These are phyloP conservation scores for Agroathelia rolfsii DNA, from an alignment of 1,284 basidiomycete genomes.

Conservation along the genomic window DNA sequence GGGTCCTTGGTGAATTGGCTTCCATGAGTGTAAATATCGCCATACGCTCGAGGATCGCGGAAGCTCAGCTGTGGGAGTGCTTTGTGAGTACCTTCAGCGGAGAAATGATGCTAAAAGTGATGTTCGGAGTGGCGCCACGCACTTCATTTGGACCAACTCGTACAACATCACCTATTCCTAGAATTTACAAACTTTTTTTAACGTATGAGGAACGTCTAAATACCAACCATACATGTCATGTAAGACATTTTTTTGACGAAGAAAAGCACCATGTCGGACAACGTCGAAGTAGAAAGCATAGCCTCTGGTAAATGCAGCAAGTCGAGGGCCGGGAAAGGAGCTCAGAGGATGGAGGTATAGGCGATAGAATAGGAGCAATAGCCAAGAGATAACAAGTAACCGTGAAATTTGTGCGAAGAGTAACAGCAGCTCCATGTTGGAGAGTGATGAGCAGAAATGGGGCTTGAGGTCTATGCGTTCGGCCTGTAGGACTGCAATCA, in stretches of 20 bases:
- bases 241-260: constrained; percentile 13
- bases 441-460: no score
- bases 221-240: constrained; percentile 16
- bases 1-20: constrained; percentile 24
- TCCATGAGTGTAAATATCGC: constrained; percentile 22
- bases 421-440: no score
- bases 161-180: constrained; percentile 17
- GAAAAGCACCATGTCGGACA: constrained; percentile 12
- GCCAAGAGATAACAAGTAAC: no score
- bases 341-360: constrained; percentile 16
- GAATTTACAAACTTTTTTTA: no score
- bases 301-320: constrained; percentile 15
- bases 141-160: constrained; percentile 19
- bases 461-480: no score
- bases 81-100: not conserved
- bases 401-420: no score
- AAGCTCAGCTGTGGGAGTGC: constrained; percentile 27
- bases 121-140: no score
- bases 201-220: no score
- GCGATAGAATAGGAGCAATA: no score
- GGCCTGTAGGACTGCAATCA: no score
- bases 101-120: no score
- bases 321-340: constrained; percentile 15
- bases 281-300: constrained; percentile 17
- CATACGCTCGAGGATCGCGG: constrained; percentile 21